Percentiles rank a stretch among this genome's conserved stretches.
These are phyloP conservation scores for Phytopythium chamaehyphon DNA, from an alignment of 352 stramenopile genomes.

Conservation along the genomic window DNA sequence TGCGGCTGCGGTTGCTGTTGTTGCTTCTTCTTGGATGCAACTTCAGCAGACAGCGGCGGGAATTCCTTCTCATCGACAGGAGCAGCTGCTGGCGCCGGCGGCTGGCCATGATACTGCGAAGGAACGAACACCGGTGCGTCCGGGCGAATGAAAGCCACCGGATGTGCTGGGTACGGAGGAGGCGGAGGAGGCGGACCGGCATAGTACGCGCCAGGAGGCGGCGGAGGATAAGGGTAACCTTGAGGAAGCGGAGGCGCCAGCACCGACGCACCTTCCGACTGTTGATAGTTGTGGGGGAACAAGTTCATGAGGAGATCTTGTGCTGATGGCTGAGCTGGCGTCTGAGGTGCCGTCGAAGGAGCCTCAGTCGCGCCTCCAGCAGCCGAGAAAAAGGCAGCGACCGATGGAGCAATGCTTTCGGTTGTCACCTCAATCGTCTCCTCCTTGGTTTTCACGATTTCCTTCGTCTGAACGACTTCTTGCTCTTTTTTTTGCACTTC, in stretches of 20 bases:
- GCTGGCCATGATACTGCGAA: not conserved
- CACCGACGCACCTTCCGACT: conserved; percentile 14
- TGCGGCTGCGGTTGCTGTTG: no score
- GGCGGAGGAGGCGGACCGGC: conserved; percentile 8
- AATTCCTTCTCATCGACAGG: conserved; percentile 5
- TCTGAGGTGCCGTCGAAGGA: not conserved
- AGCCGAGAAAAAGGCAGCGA: conserved; percentile 43
- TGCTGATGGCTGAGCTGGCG: conserved; percentile 9
- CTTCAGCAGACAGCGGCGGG: conserved; percentile 10
- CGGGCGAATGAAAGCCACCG: not conserved
- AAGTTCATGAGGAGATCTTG: conserved; percentile 25
- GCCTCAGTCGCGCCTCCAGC: conserved; percentile 2
- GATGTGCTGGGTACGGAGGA: conserved; percentile 4
- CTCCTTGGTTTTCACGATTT: conserved; percentile 1
- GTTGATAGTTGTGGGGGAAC: conserved; percentile 54
- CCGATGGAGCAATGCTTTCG: conserved; percentile 26
- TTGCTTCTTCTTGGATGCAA: conserved; percentile 5
- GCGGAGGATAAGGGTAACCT: conserved; percentile 14
- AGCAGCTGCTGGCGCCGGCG: not conserved
- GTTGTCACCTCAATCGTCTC: not conserved
- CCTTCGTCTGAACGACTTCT: no score
- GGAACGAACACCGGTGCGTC: conserved; percentile 4
- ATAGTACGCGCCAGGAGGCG: conserved; percentile 19
- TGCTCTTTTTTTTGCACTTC: not conserved
- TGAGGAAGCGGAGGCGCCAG: conserved; percentile 25